Conservation (phyloP, 192 early-diverging fungal species). For the Allomyces macrogynus region DNA sequence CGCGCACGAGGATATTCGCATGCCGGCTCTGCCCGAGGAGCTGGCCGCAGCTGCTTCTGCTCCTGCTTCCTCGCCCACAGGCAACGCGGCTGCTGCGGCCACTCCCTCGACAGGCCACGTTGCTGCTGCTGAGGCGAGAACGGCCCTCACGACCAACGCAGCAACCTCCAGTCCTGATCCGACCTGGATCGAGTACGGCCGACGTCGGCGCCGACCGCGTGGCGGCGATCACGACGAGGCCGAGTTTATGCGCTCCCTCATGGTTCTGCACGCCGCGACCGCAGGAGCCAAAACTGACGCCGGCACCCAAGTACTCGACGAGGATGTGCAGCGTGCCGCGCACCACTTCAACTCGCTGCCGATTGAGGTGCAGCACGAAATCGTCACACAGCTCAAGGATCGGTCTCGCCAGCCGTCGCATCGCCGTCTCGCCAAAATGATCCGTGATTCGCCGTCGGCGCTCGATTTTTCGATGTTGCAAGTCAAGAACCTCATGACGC, state of each 20-base stretch:
- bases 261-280: not conserved
- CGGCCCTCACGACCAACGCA: no score
- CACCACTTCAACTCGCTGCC: conserved; percentile 51
- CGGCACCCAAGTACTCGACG: not conserved
- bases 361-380: conserved; percentile 73
- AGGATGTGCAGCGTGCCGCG: conserved; percentile 57
- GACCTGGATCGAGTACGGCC: no score
- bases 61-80: no score
- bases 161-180: no score
- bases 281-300: not conserved
- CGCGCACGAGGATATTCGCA: conserved; percentile 4
- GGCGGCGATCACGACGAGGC: not conserved
- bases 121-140: no score
- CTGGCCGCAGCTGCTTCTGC: not conserved
- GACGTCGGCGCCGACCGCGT: not conserved
- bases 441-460: conserved; percentile 40
- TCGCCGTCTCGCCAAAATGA: conserved; percentile 49
- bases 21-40: not conserved
- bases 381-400: conserved; percentile 70
- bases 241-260: not conserved
- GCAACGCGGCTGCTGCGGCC: no score
- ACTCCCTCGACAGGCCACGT: no score
- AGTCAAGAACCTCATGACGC: conserved; percentile 57
- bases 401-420: conserved; percentile 59
- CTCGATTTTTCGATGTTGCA: conserved; percentile 81